Percentiles rank a stretch among this genome's conserved stretches.
These are phyloP conservation scores for Fusarium chlamydosporum DNA, from an alignment of 2,329 filamentous ascomycete species.

Conservation along the genomic window DNA sequence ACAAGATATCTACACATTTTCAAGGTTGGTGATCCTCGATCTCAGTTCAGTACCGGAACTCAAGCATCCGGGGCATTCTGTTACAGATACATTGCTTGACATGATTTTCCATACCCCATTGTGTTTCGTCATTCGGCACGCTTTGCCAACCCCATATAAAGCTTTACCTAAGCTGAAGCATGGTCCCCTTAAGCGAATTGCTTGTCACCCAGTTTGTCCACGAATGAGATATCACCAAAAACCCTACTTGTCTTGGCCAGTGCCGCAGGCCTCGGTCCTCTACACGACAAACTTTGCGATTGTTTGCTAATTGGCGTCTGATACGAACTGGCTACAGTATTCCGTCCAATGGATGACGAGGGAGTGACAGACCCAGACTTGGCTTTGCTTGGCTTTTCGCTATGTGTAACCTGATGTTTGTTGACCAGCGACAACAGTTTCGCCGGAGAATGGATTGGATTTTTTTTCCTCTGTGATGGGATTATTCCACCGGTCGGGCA, in stretches of 20 bases:
- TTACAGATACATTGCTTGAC: slow-evolving; percentile 42
- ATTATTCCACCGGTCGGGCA: slow-evolving; percentile 38
- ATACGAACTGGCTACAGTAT: slow-evolving; percentile 22
- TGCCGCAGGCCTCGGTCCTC: slow-evolving; percentile 15
- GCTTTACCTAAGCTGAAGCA: slow-evolving; percentile 33
- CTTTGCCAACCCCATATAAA: slow-evolving; percentile 39
- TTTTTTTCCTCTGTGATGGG: not conserved
- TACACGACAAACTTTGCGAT: slow-evolving; percentile 4
- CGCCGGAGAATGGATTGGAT: slow-evolving; percentile 14
- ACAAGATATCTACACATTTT: slow-evolving; percentile 12
- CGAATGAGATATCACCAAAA: slow-evolving; percentile 35
- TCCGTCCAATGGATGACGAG: slow-evolving; percentile 29
- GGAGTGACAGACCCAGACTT: slow-evolving; percentile 27
- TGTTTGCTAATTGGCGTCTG: slow-evolving; percentile 15
- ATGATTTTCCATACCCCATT: slow-evolving; percentile 19
- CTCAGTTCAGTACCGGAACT: slow-evolving; percentile 34
- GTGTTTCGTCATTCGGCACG: slow-evolving; percentile 40
- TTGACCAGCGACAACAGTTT: slow-evolving; percentile 28
- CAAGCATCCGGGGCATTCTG: slow-evolving; percentile 31
- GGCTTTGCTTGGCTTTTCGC: slow-evolving; percentile 35
- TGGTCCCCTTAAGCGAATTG: slow-evolving; percentile 20
- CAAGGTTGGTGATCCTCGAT: slow-evolving; percentile 20
- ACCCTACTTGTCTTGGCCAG: slow-evolving; percentile 11
- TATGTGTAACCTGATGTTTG: slow-evolving; percentile 22
- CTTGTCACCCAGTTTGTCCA: slow-evolving; percentile 38